Evolutionary conservation across 169 alveolate species (phyloP), one percentile per base, ranked within the genome.

Genomic region (Plasmodium vinckei): DNA sequence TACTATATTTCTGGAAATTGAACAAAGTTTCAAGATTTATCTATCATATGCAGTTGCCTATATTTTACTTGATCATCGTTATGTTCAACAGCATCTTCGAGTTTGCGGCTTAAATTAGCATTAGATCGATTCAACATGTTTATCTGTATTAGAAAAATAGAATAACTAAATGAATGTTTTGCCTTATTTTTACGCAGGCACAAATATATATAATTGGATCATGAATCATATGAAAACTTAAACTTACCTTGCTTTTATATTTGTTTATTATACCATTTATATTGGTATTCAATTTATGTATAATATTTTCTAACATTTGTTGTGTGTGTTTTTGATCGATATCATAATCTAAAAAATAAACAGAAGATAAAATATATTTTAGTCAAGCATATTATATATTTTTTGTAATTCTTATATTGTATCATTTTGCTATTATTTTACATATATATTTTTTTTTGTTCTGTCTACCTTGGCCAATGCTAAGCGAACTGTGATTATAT

Each of bases 21-120:
- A 33, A 3, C 42, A 4, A 33, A 5, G 42, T 2, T 33, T 33
- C 42, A 33, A 33, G 7, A 33, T 33, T 33, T 33, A 33, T 33
- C 42, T 33, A 33, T 33, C 42, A 1, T 33, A 33, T 33, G 5
- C 42, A 33, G 42, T 33, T 4, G 42, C 10, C 10, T 63, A 44
- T 44, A 5, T 64, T 3, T 77, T 56, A 77, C 88, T 44, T 77
- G 88, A 49, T 77, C 88, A 44, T 77, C 88, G 44, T 77, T 77
- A 56, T 77, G 63, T 59, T 77, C 88, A 63, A 77, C 77, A 51
- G 88, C 88, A 5, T 47, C 65, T 44, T 77, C 88, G 47, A 77
- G 71, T 56, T 77, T 77, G 3, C 10, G 33, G 47, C 67, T 77
- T 64, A 77, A 44, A 21, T 21, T 64, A 13, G 15, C 64, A 46